phyloP scores from a whole-genome alignment of 176 grass and related monocot species.

The Cenchrus americanus region DNA sequence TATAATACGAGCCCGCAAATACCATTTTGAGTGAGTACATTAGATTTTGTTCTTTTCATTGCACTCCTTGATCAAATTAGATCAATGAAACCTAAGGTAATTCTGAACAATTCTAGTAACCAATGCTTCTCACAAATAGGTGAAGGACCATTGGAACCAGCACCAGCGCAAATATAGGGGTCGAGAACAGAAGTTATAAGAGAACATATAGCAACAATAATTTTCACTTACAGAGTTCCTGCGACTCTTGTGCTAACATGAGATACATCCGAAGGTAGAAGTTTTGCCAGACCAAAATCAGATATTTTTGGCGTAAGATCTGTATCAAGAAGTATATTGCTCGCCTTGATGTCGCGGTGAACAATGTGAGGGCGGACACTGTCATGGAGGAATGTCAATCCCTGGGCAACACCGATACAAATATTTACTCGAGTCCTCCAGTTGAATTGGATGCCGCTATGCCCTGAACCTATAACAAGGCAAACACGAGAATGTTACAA shows the following conservation, averaged over 20 bases:
- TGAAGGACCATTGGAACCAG: neutral
- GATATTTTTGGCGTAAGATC: conserved; percentile 76
- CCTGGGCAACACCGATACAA: conserved; percentile 64
- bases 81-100: neutral
- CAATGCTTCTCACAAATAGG: neutral
- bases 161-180: neutral
- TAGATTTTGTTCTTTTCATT: neutral
- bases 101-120: neutral
- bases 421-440: conserved; percentile 73
- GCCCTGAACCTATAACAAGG: conserved; percentile 51
- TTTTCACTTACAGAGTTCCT: conserved; percentile 72
- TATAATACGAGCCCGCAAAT: neutral
- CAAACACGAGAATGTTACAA: conserved; percentile 25
- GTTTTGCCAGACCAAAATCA: conserved; percentile 77
- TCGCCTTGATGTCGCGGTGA: conserved; percentile 83
- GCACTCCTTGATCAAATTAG: neutral
- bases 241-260: conserved; percentile 82
- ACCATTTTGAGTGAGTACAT: neutral
- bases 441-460: conserved; percentile 66
- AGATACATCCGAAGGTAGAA: conserved; percentile 68
- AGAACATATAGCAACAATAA: neutral
- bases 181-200: neutral
- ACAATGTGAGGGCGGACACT: conserved; percentile 64
- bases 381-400: conserved; percentile 68
- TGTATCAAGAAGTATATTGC: conserved; percentile 76